A percentile compares a stretch with the other conserved stretches of the same genome.
Conservation (phyloP, 805 yeast species). For the Starmera caribaea region DNA sequence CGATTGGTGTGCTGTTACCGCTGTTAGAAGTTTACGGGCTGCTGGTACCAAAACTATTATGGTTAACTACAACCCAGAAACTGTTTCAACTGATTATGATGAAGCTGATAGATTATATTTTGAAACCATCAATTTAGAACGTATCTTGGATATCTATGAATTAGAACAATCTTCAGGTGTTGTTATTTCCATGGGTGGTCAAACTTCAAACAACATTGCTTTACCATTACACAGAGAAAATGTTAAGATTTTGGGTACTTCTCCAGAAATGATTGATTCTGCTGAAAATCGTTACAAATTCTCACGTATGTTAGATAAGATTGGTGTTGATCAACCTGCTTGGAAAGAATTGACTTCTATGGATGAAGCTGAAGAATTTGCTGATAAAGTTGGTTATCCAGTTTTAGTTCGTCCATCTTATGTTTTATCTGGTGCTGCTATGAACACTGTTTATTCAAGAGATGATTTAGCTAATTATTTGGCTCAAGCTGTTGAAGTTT, state of each 20-base stretch:
- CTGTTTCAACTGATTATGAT: slow-evolving; percentile 97
- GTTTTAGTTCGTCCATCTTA: slow-evolving; percentile 96
- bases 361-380: slow-evolving; percentile 87
- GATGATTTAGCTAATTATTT: slow-evolving; percentile 83
- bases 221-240: slow-evolving; percentile 85
- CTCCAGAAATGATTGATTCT: slow-evolving; percentile 96
- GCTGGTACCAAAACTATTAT: slow-evolving; percentile 84
- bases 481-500: slow-evolving; percentile 92
- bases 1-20: slow-evolving; percentile 99
- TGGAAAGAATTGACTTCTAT: slow-evolving; percentile 96
- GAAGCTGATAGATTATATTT: slow-evolving; percentile 96
- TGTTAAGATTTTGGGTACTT: slow-evolving; percentile 91
- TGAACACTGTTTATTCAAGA: slow-evolving; percentile 90
- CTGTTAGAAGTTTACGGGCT: slow-evolving; percentile 87
- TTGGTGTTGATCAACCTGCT: slow-evolving; percentile 98
- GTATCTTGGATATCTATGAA: slow-evolving; percentile 92
- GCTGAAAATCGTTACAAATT: slow-evolving; percentile 98
- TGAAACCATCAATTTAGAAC: slow-evolving; percentile 89
- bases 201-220: slow-evolving; percentile 95
- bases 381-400: slow-evolving; percentile 85
- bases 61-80: slow-evolving; percentile 97
- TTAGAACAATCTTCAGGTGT: slow-evolving; percentile 87
- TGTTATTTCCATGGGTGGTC: slow-evolving; percentile 97
- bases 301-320: slow-evolving; percentile 92
- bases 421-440: slow-evolving; percentile 97